These are phyloP conservation scores for Cadophora gregata DNA, from an alignment of 2,329 filamentous ascomycete species.

Conservation along the genomic window DNA sequence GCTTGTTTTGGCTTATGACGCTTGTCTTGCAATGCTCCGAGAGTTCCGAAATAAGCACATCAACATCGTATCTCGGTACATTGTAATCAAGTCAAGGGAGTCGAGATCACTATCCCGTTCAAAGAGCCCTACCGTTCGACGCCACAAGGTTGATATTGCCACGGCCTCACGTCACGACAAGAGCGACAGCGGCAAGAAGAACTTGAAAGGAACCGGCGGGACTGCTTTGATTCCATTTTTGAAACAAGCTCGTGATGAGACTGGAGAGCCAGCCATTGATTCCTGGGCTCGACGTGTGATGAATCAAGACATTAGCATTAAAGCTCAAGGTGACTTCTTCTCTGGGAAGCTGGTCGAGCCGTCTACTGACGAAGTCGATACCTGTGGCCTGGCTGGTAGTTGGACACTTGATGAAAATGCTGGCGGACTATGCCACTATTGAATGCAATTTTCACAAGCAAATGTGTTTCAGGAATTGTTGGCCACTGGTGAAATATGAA, in stretches of 20 bases:
- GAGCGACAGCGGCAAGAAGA: slow-evolving; percentile 53
- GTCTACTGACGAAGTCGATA: slow-evolving; percentile 49
- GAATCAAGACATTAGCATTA: slow-evolving; percentile 44
- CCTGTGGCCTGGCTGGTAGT: slow-evolving; percentile 76
- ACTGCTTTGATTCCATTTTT: slow-evolving; percentile 94
- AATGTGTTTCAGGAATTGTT: not conserved
- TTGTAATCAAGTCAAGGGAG: slow-evolving; percentile 86
- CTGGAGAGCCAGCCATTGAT: slow-evolving; percentile 84
- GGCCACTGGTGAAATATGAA: not conserved
- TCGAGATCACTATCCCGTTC: slow-evolving; percentile 68
- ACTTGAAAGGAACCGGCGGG: slow-evolving; percentile 87
- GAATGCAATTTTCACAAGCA: not conserved
- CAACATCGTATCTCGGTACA: slow-evolving; percentile 93
- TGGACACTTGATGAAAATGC: slow-evolving; percentile 89
- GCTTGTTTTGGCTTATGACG: slow-evolving; percentile 84
- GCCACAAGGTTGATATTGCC: slow-evolving; percentile 66
- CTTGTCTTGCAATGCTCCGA: slow-evolving; percentile 79
- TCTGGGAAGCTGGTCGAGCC: slow-evolving; percentile 56
- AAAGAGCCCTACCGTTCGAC: slow-evolving; percentile 55
- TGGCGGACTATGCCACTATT: slow-evolving; percentile 56
- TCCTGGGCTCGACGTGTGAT: slow-evolving; percentile 57
- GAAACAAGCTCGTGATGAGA: slow-evolving; percentile 96
- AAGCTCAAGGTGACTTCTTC: slow-evolving; percentile 62
- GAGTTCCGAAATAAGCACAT: slow-evolving; percentile 81
- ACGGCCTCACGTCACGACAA: slow-evolving; percentile 54